A percentile compares a stretch with the other conserved stretches of the same genome.
Conservation (phyloP, 179 eudicot species). For the Spergularia azorica region DNA sequence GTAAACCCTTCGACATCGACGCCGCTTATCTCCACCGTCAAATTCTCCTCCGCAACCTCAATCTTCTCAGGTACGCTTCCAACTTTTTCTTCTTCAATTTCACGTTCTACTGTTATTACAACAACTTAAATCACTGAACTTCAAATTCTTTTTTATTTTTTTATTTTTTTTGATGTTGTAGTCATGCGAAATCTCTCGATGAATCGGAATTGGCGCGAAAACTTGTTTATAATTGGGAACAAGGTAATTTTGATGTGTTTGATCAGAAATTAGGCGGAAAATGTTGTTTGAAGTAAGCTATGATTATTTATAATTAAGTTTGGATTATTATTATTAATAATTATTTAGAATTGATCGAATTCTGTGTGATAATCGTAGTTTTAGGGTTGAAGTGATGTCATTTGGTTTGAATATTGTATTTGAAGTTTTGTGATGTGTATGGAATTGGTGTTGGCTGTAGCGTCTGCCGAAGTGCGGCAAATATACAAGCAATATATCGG, state of each 20-base stretch:
- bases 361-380: conserved; percentile 7
- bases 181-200: conserved; percentile 48
- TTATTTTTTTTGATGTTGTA: conserved; percentile 12
- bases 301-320: neutral
- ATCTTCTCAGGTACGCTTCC: conserved; percentile 40
- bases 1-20: conserved; percentile 85
- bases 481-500: conserved; percentile 71
- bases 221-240: conserved; percentile 77
- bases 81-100: neutral
- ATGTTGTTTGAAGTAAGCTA: neutral
- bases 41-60: conserved; percentile 57
- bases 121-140: neutral
- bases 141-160: no score
- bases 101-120: neutral
- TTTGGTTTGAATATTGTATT: conserved; percentile 8
- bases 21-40: conserved; percentile 85
- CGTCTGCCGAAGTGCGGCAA: conserved; percentile 79
- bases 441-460: conserved; percentile 40
- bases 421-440: neutral
- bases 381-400: neutral
- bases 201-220: conserved; percentile 68
- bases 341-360: no score
- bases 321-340: neutral
- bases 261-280: neutral
- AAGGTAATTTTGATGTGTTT: conserved; percentile 44